Base-by-base conservation (phyloP, 1,139 yeast species). In the Pichia sp. region DNA sequence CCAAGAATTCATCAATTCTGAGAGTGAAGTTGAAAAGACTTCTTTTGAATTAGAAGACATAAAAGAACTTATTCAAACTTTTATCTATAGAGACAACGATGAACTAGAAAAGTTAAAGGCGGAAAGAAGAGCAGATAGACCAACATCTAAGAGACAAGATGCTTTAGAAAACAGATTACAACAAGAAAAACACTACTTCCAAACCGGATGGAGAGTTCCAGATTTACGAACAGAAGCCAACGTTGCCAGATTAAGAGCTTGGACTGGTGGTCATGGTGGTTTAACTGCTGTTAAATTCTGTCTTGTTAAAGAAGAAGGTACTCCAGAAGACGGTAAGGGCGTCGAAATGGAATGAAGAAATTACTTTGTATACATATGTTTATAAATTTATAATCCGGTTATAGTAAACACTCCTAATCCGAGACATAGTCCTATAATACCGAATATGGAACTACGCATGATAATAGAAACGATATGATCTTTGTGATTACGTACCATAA, bases 201-300 rank as follows among this genome's bases (percentile, higher is more conserved):
- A 68, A 15, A 75, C 88, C 1, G 98, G 98, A 0, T 83, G 83
- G 67, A 65, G 60, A 39, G 72, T 85, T 7, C 96, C 97, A 0
- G 90, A 89, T 64, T 63, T 91, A 50, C 70, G 81, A 4, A 83
- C 83, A 56, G 69, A 66, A 41, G 72, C 68, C 11, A 84, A 82
- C 9, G 94, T 87, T 1, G 70, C 71, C 38, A 68, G 72, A 38
- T 68, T 90, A 52, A 73, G 83, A 59, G 65, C 67, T 18, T 91
- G 97, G 97, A 85, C 85, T 57, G 93, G 95, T 20, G 78, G 88
- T 10, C 71, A 77, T 54, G 96, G 96, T 35, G 91, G 94, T n/a
- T 67, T 85, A 45, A 81, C 85, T 36, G 73, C 77, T 17, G 70
- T 89, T 62, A 80, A 77, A 51, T 75, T 70, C 51, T 58, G 68